Percentiles rank a stretch among this genome's conserved stretches.
phyloP scores from a whole-genome alignment of 2,329 filamentous ascomycete genomes.

The Gaeumannomyces sp. region DNA sequence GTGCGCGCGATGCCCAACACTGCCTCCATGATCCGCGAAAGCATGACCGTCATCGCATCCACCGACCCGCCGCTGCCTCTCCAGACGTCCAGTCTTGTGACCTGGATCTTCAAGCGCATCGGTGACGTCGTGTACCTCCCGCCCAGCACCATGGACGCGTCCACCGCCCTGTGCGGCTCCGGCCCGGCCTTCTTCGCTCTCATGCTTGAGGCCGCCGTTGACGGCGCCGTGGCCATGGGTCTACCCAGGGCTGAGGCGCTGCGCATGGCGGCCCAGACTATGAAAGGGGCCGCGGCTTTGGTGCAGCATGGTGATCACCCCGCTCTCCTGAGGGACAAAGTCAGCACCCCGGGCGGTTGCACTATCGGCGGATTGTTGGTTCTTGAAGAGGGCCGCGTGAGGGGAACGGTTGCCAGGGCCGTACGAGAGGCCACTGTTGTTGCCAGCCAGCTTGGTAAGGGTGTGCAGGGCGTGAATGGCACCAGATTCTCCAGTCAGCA shows the following conservation, averaged over 20 bases:
- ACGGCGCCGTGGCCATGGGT: conserved; percentile 75
- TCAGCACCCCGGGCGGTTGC: conserved; percentile 71
- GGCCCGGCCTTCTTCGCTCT: conserved; percentile 72
- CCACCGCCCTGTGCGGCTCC: conserved; percentile 67
- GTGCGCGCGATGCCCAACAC: conserved; percentile 84
- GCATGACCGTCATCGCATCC: conserved; percentile 74
- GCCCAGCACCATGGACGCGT: conserved; percentile 62
- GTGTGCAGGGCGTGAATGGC: conserved; percentile 43
- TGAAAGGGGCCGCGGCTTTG: conserved; percentile 65
- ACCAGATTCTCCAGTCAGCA: conserved; percentile 32
- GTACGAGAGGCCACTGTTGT: conserved; percentile 66
- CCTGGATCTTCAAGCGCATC: conserved; percentile 71
- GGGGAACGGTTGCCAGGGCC: conserved; percentile 60
- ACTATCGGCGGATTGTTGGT: conserved; percentile 69
- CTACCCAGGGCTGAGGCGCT: conserved; percentile 66
- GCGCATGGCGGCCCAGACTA: conserved; percentile 72
- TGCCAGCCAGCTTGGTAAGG: conserved; percentile 58
- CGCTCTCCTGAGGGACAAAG: conserved; percentile 66
- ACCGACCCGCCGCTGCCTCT: conserved; percentile 49
- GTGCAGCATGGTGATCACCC: conserved; percentile 70
- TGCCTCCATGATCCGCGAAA: conserved; percentile 69
- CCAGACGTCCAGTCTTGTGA: conserved; percentile 51
- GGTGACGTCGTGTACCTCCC: conserved; percentile 65
- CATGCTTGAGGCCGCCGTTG: conserved; percentile 67
- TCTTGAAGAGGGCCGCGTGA: conserved; percentile 65